Base-by-base conservation (phyloP, 2,329 filamentous ascomycete genomes). In the Hypoxylon sp. region DNA sequence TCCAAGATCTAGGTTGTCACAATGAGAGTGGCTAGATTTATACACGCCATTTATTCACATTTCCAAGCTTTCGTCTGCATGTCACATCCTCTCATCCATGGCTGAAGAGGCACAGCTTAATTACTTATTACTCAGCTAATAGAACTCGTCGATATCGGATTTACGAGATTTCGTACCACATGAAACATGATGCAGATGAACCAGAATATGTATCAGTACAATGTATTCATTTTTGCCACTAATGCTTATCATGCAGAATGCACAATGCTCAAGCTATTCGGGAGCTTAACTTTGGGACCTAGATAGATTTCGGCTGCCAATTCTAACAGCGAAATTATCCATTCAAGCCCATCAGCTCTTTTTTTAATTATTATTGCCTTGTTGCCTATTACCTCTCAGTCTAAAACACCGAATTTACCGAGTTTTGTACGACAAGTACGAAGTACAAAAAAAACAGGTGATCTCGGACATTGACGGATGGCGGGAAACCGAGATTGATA, bases 401-500 rank as follows among this genome's bases (percentile, higher is more conserved):
- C 5, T 30, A 9, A 30, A 30, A 30, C 28, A 30, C 28, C 28
- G 28, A 30, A 2, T 30, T 30, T 30, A 9, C 9, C 17, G n/a
- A 10, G 32, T 50, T 45, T 45, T 30, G 32, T 64, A 53, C 61
- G 25, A 50, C 50, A 49, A 30, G 36, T 58, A 56, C 28, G 28
- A 61, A 28, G 43, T 67, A 63, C 46, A 50, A 11, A 64, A 14
- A 46, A 67, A 71, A 71, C 69, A 71, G 69, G 69, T 71, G 69
- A 71, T 67, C 67, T 71, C 69, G 69, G 69, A 68, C 59, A 60
- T 66, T 51, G 62, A 43, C 61, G 61, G 67, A 52, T 56, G 43
- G 43, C 51, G 17, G 30, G 11, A 2, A 59, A 28, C 65, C 63
- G 63, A 68, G 57, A 70, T 63, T 71, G 66, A 68, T 71, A 66